phyloP scores from a whole-genome alignment of 1,284 basidiomycete genomes.

The Exsudoporus floridanus region DNA sequence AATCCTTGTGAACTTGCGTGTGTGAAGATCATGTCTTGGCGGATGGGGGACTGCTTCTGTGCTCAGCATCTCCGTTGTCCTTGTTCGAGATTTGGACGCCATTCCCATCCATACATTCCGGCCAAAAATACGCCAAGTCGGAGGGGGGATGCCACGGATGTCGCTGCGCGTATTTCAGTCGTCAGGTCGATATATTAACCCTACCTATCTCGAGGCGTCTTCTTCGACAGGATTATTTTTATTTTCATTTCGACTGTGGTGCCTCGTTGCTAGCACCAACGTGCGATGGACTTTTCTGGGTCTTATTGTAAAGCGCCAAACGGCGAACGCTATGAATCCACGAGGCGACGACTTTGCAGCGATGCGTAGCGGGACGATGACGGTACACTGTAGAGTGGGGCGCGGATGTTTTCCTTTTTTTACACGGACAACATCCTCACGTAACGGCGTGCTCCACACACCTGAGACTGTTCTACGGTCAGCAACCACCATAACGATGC shows the following conservation, averaged over 20 bases:
- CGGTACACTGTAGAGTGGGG: no score
- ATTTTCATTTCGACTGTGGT: not conserved
- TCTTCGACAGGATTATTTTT: not conserved
- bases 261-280: no score
- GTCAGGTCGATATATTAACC: not conserved
- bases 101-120: not conserved
- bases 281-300: no score
- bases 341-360: no score
- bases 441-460: not conserved
- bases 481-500: constrained; percentile 14
- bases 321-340: no score
- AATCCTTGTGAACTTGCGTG: constrained; percentile 10
- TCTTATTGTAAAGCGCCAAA: no score
- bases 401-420: constrained; percentile 1
- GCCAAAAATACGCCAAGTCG: constrained; percentile 1
- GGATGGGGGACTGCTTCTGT: no score
- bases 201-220: not conserved
- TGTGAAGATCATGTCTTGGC: constrained; percentile 6
- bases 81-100: not conserved
- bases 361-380: no score
- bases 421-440: no score
- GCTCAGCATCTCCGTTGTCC: not conserved
- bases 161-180: no score
- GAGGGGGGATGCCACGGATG: not conserved
- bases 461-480: not conserved